phyloP scores from a whole-genome alignment of 2,329 filamentous ascomycete species.

The Pseudocercospora musae region DNA sequence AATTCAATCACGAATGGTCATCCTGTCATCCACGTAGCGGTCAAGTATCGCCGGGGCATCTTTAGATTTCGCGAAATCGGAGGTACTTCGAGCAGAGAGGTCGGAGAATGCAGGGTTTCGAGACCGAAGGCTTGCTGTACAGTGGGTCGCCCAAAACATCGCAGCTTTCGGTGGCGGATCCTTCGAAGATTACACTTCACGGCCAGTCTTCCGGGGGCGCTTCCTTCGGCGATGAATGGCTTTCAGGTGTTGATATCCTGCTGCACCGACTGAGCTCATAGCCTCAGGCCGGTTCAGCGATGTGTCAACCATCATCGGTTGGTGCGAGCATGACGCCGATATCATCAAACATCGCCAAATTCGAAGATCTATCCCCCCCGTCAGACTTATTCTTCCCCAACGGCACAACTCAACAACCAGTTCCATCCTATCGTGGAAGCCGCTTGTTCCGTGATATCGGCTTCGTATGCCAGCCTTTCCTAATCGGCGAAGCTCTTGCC shows the following conservation, averaged over 20 bases:
- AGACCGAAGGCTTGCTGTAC: conserved; percentile 58
- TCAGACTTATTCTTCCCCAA: conserved; percentile 44
- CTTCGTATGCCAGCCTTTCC: conserved; percentile 49
- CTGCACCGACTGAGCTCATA: conserved; percentile 42
- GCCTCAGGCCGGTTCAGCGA: conserved; percentile 40
- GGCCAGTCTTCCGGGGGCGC: conserved; percentile 40
- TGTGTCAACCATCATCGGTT: conserved; percentile 41
- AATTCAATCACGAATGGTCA: conserved; percentile 45
- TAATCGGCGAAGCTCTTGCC: conserved; percentile 42
- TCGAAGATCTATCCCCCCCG: conserved; percentile 37
- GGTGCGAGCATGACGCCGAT: conserved; percentile 44
- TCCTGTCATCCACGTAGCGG: conserved; percentile 35
- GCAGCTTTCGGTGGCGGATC: conserved; percentile 59
- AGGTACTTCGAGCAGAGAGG: conserved; percentile 32
- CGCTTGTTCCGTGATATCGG: conserved; percentile 52
- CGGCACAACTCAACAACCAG: conserved; percentile 33
- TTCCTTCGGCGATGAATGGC: conserved; percentile 49
- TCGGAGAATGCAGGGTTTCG: conserved; percentile 45
- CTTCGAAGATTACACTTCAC: conserved; percentile 40
- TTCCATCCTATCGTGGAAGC: conserved; percentile 51
- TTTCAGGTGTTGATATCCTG: conserved; percentile 48
- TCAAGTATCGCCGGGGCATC: conserved; percentile 36
- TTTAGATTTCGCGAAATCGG: conserved; percentile 40
- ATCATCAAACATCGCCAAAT: conserved; percentile 29
- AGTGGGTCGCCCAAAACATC: conserved; percentile 61